Conservation (phyloP, 2,329 filamentous ascomycete species). For the Ambrosiella xylebori region DNA sequence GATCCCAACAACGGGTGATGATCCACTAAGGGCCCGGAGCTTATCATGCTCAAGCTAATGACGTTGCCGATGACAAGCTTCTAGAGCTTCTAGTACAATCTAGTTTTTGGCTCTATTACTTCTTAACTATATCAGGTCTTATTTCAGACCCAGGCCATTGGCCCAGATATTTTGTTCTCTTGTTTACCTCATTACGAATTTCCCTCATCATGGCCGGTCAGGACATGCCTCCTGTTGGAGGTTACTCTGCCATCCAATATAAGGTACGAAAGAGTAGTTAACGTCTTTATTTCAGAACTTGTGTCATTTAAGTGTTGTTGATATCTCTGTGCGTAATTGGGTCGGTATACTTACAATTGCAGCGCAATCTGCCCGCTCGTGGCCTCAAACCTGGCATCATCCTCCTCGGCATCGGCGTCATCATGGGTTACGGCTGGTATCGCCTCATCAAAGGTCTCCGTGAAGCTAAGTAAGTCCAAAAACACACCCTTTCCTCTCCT, state of each 20-base stretch:
- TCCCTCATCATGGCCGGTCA: slow-evolving; percentile 27
- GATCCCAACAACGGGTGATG: too few species aligned
- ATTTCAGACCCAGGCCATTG: too few species aligned
- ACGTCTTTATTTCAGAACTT: too few species aligned
- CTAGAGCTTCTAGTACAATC: too few species aligned
- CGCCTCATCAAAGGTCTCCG: slow-evolving; percentile 65
- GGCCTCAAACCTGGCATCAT: slow-evolving; percentile 75
- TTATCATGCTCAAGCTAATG: too few species aligned
- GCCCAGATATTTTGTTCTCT: not conserved
- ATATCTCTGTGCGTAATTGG: not conserved
- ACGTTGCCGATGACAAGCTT: too few species aligned
- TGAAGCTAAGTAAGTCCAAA: slow-evolving; percentile 64
- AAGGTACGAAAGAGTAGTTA: slow-evolving; percentile 40
- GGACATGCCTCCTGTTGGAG: slow-evolving; percentile 89
- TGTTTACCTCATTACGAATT: not conserved
- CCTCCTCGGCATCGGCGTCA: slow-evolving; percentile 54
- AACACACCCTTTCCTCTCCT: not conserved
- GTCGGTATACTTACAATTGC: slow-evolving; percentile 3
- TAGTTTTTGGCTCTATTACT: too few species aligned
- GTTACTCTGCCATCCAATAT: slow-evolving; percentile 94
- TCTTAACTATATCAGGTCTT: too few species aligned
- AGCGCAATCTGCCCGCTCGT: slow-evolving; percentile 83
- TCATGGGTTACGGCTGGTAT: slow-evolving; percentile 88
- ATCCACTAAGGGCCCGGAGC: too few species aligned
- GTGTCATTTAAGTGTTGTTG: too few species aligned